Evolutionary conservation across 768 basidiomycete genomes (phyloP).

Genomic region (Postia placenta): DNA sequence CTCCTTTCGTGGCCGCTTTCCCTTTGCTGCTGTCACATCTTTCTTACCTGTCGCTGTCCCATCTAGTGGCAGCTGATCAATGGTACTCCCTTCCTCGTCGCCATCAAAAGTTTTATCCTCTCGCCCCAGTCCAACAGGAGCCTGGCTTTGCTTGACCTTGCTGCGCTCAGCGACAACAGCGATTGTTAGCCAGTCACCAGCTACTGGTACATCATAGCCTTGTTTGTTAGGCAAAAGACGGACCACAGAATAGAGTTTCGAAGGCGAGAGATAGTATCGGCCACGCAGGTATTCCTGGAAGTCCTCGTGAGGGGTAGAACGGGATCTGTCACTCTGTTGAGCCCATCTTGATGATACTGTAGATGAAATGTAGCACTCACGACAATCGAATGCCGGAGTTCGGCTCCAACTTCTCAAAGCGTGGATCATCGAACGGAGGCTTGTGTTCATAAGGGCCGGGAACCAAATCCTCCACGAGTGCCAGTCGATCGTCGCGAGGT

Average conservation of each 20-base stretch:
- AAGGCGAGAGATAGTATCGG: conserved; percentile 85
- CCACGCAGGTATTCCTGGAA: conserved; percentile 76
- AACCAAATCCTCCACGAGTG: conserved; percentile 69
- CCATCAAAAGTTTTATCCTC: conserved; percentile 33
- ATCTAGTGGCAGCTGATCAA: conserved; percentile 15
- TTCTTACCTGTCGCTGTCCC: background rate
- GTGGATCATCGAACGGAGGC: conserved; percentile 64
- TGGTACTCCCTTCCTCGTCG: conserved; percentile 18
- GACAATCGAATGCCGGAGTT: conserved; percentile 81
- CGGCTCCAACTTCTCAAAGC: conserved; percentile 79
- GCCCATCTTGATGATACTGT: background rate
- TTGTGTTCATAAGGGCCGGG: conserved; percentile 75
- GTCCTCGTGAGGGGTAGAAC: conserved; percentile 66
- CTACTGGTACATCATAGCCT: conserved; percentile 86
- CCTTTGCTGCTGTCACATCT: conserved; percentile 12
- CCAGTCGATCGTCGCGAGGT: conserved; percentile 53
- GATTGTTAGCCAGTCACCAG: conserved; percentile 93
- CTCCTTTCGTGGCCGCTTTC: conserved; percentile 31
- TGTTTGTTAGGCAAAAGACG: conserved; percentile 72
- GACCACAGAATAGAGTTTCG: conserved; percentile 80
- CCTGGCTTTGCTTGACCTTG: conserved; percentile 64
- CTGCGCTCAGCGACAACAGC: conserved; percentile 93
- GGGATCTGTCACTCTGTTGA: conserved; percentile 43
- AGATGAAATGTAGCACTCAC: conserved; percentile 49
- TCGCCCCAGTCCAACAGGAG: conserved; percentile 49